phyloP scores from a whole-genome alignment of 1,139 yeast species.

The Saccharomyces hybrid region DNA sequence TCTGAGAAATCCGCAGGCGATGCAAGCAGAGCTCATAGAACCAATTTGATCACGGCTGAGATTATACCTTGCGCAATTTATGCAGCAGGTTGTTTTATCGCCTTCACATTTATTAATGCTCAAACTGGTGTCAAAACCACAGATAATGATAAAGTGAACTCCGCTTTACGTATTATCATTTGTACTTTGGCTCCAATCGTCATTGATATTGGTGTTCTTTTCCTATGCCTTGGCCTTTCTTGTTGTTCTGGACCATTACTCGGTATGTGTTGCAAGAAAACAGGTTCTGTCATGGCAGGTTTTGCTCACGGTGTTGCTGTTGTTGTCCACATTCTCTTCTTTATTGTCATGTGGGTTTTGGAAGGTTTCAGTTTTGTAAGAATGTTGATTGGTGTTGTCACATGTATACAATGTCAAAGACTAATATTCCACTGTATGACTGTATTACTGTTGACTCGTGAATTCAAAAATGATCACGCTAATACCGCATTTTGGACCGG shows the following conservation, averaged over 20 bases:
- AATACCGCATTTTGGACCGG: conserved; percentile 99
- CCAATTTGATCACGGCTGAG: conserved; percentile 81
- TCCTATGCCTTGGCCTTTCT: conserved; percentile 64
- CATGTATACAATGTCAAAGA: conserved; percentile 85
- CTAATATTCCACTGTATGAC: conserved; percentile 79
- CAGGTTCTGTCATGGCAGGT: conserved; percentile 95
- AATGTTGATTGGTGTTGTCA: conserved; percentile 78
- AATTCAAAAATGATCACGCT: conserved; percentile 92
- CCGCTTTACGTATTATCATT: conserved; percentile 74
- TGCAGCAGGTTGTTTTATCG: conserved; percentile 86
- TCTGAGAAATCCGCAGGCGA: conserved; percentile 95
- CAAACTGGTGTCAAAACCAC: conserved; percentile 77
- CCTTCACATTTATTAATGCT: conserved; percentile 88
- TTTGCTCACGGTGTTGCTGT: conserved; percentile 94
- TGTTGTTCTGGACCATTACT: conserved; percentile 97
- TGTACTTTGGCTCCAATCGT: conserved; percentile 90
- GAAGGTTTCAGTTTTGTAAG: conserved; percentile 87
- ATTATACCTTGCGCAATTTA: conserved; percentile 74
- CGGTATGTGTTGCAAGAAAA: conserved; percentile 93
- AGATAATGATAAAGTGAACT: conserved; percentile 55
- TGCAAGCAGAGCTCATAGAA: conserved; percentile 86
- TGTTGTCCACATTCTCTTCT: conserved; percentile 72
- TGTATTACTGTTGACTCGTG: conserved; percentile 79
- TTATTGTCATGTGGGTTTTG: conserved; percentile 93
- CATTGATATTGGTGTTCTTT: conserved; percentile 78